Evolutionary conservation across 176 grass and related monocot species (phyloP).

Genomic region (Ensete glaucum): DNA sequence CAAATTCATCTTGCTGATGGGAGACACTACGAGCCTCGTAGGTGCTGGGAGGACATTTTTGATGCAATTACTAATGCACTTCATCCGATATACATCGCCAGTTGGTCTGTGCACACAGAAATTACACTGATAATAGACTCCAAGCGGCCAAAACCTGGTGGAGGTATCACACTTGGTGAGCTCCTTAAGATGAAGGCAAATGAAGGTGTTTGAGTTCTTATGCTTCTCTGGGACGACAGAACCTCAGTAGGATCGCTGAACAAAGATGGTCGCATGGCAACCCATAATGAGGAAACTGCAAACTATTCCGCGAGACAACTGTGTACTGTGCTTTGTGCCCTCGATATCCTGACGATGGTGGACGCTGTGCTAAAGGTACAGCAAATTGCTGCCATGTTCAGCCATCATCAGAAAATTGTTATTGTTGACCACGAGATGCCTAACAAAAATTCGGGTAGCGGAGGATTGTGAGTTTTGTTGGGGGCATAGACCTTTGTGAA

Average conservation of each 20-base stretch:
- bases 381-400: constrained; percentile 64
- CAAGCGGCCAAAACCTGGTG: no score
- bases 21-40: constrained; percentile 30
- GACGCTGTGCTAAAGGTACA: constrained; percentile 47
- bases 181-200: constrained; percentile 80
- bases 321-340: constrained; percentile 78
- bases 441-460: constrained; percentile 32
- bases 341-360: constrained; percentile 60
- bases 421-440: constrained; percentile 89
- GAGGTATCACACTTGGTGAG: constrained; percentile 76
- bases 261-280: constrained; percentile 61
- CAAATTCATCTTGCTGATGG: constrained; percentile 66
- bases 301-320: constrained; percentile 45
- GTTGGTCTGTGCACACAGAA: constrained; percentile 89
- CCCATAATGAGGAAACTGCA: constrained; percentile 66
- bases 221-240: constrained; percentile 94
- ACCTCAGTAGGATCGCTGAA: constrained; percentile 56
- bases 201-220: constrained; percentile 66
- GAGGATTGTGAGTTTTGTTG: constrained; percentile 75
- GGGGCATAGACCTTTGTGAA: constrained; percentile 82
- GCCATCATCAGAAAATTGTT: constrained; percentile 87
- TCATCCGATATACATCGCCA: constrained; percentile 70
- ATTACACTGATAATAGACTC: no score
- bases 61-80: constrained; percentile 66
- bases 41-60: constrained; percentile 93